phyloP scores from a whole-genome alignment of 2,329 filamentous ascomycete species.

The Aspergillus piperis region DNA sequence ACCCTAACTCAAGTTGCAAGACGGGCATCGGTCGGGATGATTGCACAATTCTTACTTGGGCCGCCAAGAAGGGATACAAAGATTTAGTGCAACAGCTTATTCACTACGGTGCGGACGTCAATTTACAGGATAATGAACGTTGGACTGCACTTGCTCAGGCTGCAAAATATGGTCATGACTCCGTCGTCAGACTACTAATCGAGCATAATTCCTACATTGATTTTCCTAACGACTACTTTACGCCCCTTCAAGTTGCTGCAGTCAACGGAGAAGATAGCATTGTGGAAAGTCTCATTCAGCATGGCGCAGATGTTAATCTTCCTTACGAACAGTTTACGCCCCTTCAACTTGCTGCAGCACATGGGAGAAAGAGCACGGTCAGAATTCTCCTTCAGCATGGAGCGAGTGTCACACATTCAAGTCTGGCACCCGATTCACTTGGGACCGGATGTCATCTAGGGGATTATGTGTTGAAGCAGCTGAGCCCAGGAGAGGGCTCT shows the following conservation, averaged over 20 bases:
- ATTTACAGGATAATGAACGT: background rate
- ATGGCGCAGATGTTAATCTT: background rate
- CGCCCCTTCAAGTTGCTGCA: background rate
- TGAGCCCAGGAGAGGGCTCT: too few species aligned
- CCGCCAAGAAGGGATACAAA: background rate
- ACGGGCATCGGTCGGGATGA: background rate
- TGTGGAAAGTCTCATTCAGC: background rate
- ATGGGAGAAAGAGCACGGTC: too few species aligned
- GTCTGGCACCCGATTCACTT: too few species aligned
- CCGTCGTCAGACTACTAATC: background rate
- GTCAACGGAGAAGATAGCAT: background rate
- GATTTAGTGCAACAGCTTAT: background rate
- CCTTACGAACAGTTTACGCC: too few species aligned
- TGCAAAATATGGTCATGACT: background rate
- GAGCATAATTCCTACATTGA: background rate
- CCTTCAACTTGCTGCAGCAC: too few species aligned
- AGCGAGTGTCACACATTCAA: too few species aligned
- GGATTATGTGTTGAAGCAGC: too few species aligned
- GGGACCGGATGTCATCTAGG: too few species aligned
- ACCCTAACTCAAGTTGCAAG: too few species aligned
- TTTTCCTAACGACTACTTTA: background rate
- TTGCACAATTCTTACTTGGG: constrained; percentile 12
- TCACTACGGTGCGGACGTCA: background rate
- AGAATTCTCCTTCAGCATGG: too few species aligned
- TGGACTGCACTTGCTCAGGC: constrained; percentile 6